Evolutionary conservation across 148 eudicot species (phyloP), one percentile per base, ranked within the genome.

Genomic region (Heliamphora exappendiculata): DNA sequence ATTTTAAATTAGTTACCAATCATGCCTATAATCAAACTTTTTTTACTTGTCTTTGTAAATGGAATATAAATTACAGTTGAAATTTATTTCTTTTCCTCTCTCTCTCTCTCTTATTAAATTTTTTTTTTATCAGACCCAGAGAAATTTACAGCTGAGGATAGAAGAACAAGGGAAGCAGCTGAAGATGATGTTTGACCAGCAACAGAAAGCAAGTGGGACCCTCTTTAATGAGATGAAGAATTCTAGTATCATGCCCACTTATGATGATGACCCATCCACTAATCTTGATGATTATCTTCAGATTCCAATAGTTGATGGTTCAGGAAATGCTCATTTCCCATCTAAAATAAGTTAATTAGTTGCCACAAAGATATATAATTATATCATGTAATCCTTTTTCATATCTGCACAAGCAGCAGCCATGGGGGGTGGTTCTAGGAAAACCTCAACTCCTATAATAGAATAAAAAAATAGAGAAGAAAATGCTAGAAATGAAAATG

Each of bases 81-180:
- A 7, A 7, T 13, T 8, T 10, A 33, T 22, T 44, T 69, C 7
- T 8, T 31, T 70, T 37, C 10, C 26, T n/a, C 17, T 17, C 5
- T 28, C 31, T 68, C 28, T n/a, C 36, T 67, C 41, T n/a, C 28
- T 13, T n/a, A n/a, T n/a, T n/a, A n/a, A n/a, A n/a, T 20, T 50
- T 70, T 55, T 60, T 41, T 67, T 11, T 67, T 34, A 11, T 70
- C 81, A 91, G 97, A 90, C 87, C 75, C 98, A 94, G 76, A 71
- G 91, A 20, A 91, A 77, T 67, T 82, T 95, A 74, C 98, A 93
- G 79, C 45, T 89, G 82, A 88, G 90, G 83, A 93, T 89, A 10
- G 99, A 96, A 70, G 97, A 91, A 82, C 99, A 93, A 78, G 89
- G 91, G 63, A 90, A 59, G 67, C 91, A 93, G 78, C 90, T 95